Conservation (phyloP, 441 rosid genomes). For the Mallotus japonicus region DNA sequence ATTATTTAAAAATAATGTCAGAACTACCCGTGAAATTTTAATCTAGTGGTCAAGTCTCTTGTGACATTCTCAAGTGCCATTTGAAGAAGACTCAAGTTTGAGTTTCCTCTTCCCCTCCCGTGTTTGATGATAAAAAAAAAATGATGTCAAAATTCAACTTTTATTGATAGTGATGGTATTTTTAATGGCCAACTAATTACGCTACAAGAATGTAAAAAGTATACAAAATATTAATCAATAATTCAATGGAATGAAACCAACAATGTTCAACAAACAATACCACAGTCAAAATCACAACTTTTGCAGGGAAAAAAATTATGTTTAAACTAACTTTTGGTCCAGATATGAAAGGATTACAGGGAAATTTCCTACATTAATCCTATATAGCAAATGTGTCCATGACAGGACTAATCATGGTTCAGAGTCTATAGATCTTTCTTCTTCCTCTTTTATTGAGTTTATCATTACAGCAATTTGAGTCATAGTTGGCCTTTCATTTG, state of each 20-base stretch:
- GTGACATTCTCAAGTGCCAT: too few species aligned
- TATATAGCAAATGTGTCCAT: not conserved
- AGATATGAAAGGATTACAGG: not conserved
- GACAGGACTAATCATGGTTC: slow-evolving; percentile 26
- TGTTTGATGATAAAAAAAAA: too few species aligned
- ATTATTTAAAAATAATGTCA: not conserved
- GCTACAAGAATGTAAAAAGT: too few species aligned
- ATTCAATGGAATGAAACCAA: too few species aligned
- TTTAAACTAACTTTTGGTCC: not conserved
- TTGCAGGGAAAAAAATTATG: not conserved
- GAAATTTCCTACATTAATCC: not conserved
- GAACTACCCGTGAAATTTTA: too few species aligned
- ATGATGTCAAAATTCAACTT: not conserved
- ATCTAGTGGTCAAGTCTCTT: too few species aligned
- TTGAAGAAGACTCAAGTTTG: too few species aligned
- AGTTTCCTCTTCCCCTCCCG: too few species aligned
- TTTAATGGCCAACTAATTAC: too few species aligned
- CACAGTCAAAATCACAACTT: not conserved
- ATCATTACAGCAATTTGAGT: slow-evolving; percentile 40
- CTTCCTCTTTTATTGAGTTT: slow-evolving; percentile 45
- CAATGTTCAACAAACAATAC: not conserved
- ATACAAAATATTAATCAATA: too few species aligned
- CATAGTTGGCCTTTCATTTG: slow-evolving; percentile 40
- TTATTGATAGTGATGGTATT: too few species aligned
- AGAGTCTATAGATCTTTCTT: slow-evolving; percentile 41